phyloP scores from a whole-genome alignment of 345 rosid species.

The Eutrema japonicum region DNA sequence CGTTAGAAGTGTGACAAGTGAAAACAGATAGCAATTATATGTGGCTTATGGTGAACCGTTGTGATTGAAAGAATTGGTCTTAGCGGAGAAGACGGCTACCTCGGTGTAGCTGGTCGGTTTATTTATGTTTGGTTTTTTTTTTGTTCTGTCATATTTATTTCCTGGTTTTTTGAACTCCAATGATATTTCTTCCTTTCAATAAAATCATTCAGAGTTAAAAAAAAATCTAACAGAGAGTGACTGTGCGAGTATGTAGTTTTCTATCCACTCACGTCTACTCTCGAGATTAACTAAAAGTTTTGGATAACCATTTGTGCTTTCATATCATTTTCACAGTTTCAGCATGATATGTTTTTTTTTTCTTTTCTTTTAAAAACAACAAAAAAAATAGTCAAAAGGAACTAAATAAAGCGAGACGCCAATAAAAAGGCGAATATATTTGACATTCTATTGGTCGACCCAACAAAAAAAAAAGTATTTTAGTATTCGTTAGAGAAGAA shows the following conservation, averaged over 20 bases:
- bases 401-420: conserved; percentile 34
- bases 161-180: too few relatives aligned
- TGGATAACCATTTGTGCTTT: not conserved
- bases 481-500: not conserved
- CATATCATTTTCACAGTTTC: conserved; percentile 28
- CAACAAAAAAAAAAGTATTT: not conserved
- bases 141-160: too few relatives aligned
- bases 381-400: conserved; percentile 32
- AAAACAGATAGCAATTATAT: too few relatives aligned
- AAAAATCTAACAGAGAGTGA: too few relatives aligned
- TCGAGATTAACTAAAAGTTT: not conserved
- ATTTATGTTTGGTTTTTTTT: too few relatives aligned
- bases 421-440: conserved; percentile 27
- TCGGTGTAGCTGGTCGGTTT: too few relatives aligned
- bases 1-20: too few relatives aligned
- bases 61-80: too few relatives aligned
- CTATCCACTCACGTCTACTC: not conserved
- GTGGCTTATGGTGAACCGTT: too few relatives aligned
- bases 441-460: conserved; percentile 37
- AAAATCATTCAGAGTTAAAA: too few relatives aligned
- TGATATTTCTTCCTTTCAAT: too few relatives aligned
- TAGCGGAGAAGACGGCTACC: too few relatives aligned
- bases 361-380: not conserved
- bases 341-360: not conserved
- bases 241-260: not conserved